phyloP scores from a whole-genome alignment of 805 yeast genomes.

The Metschnikowia santaceciliae region DNA sequence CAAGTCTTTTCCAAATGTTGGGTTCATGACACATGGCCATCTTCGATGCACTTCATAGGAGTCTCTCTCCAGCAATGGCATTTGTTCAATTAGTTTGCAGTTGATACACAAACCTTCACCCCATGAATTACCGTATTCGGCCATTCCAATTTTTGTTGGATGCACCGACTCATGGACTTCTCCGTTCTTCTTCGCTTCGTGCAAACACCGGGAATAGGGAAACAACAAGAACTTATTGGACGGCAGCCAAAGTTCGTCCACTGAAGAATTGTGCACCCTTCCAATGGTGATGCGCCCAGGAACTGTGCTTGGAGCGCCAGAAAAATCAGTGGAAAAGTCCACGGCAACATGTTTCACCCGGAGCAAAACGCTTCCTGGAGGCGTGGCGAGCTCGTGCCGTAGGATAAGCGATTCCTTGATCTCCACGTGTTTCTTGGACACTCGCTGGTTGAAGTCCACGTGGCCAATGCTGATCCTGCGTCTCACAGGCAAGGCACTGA shows the following conservation, averaged over 20 bases:
- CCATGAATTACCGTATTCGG: background rate
- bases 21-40: slow-evolving; percentile 21
- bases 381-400: slow-evolving; percentile 8
- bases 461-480: background rate
- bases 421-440: background rate
- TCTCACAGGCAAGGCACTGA: background rate
- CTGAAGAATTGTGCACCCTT: slow-evolving; percentile 21
- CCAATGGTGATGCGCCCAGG: slow-evolving; percentile 36
- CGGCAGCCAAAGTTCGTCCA: background rate
- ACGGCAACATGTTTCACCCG: slow-evolving; percentile 16
- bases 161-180: too few relatives aligned
- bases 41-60: slow-evolving; percentile 13
- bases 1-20: slow-evolving; percentile 30
- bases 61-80: slow-evolving; percentile 1
- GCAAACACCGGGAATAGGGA: slow-evolving; percentile 33
- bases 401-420: slow-evolving; percentile 13
- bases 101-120: slow-evolving; percentile 15
- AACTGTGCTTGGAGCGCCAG: slow-evolving; percentile 16
- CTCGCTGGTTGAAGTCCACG: background rate
- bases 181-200: slow-evolving; percentile 13
- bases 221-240: slow-evolving; percentile 22
- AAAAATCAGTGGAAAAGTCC: slow-evolving; percentile 11
- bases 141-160: too few relatives aligned
- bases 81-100: slow-evolving; percentile 13
- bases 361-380: slow-evolving; percentile 5